Evolutionary conservation across 352 stramenopile species (phyloP).

Genomic region (Globisporangium viniferum): DNA sequence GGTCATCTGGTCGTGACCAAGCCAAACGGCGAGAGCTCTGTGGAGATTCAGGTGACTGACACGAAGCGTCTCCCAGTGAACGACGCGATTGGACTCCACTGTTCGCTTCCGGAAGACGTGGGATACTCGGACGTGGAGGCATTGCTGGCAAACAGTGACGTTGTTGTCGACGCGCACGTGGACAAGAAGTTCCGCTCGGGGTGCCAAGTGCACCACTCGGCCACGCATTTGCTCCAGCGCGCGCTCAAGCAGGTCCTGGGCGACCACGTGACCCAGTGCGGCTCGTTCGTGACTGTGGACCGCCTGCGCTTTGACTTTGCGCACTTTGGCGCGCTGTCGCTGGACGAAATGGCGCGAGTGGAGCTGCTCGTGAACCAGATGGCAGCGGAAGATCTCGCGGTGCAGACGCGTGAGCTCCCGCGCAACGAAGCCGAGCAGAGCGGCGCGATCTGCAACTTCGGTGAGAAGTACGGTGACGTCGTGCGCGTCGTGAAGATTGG

Average conservation of each 20-base stretch:
- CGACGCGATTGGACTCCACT: constrained; percentile 46
- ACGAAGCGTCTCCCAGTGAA: constrained; percentile 38
- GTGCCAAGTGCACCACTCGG: constrained; percentile 69
- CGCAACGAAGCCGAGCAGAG: constrained; percentile 51
- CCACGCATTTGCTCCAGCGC: constrained; percentile 73
- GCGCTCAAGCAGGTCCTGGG: constrained; percentile 66
- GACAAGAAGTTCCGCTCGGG: constrained; percentile 45
- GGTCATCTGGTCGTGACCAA: constrained; percentile 31
- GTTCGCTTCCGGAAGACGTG: constrained; percentile 28
- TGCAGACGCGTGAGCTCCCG: constrained; percentile 42
- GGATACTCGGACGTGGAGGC: constrained; percentile 27
- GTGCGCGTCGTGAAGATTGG: constrained; percentile 74
- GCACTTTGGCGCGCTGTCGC: constrained; percentile 66
- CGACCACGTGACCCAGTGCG: constrained; percentile 69
- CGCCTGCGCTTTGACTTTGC: constrained; percentile 82
- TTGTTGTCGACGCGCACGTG: constrained; percentile 39
- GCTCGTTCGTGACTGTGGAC: constrained; percentile 58
- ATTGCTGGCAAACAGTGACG: constrained; percentile 7
- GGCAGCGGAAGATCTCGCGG: constrained; percentile 32
- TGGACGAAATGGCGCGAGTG: constrained; percentile 56
- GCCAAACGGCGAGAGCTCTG: constrained; percentile 1
- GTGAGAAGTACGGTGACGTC: constrained; percentile 79
- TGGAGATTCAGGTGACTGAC: constrained; percentile 31
- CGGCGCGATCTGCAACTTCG: constrained; percentile 77
- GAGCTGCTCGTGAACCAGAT: constrained; percentile 58